Conservation (phyloP, 1,284 basidiomycete genomes). For the Phellopilus nigrolimitatus region DNA sequence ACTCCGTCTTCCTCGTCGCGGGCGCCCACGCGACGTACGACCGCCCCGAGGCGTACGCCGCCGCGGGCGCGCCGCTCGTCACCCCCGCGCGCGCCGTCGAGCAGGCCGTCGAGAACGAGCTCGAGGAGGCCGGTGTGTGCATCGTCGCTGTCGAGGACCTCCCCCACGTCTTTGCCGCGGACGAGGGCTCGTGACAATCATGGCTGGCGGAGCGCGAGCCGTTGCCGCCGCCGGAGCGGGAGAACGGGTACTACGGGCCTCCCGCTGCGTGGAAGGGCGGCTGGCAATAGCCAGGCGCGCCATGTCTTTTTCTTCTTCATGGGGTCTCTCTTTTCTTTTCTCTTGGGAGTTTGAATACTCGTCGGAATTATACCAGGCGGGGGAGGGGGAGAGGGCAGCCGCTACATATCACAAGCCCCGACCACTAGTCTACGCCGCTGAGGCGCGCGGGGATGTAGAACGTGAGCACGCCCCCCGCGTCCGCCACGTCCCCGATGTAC, state of each 20-base stretch:
- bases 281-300: too few relatives aligned
- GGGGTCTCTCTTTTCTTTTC: background rate
- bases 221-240: conserved; percentile 27
- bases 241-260: too few relatives aligned
- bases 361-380: background rate
- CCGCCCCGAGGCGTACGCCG: conserved; percentile 52
- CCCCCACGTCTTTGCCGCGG: conserved; percentile 48
- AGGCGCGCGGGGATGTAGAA: conserved; percentile 73
- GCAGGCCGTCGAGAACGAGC: conserved; percentile 41
- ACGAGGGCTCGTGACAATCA: conserved; percentile 32
- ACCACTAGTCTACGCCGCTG: conserved; percentile 15
- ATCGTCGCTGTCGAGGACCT: conserved; percentile 62
- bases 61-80: conserved; percentile 29
- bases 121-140: conserved; percentile 60
- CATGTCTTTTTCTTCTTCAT: background rate
- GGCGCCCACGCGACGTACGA: conserved; percentile 65
- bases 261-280: too few relatives aligned
- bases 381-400: background rate
- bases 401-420: background rate
- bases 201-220: conserved; percentile 31
- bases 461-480: conserved; percentile 82
- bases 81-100: conserved; percentile 49
- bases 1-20: conserved; percentile 56
- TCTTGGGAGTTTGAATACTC: background rate
- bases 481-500: conserved; percentile 80